These are phyloP conservation scores for Thuja plicata DNA, from an alignment of 83 land plant genomes.

Conservation along the genomic window DNA sequence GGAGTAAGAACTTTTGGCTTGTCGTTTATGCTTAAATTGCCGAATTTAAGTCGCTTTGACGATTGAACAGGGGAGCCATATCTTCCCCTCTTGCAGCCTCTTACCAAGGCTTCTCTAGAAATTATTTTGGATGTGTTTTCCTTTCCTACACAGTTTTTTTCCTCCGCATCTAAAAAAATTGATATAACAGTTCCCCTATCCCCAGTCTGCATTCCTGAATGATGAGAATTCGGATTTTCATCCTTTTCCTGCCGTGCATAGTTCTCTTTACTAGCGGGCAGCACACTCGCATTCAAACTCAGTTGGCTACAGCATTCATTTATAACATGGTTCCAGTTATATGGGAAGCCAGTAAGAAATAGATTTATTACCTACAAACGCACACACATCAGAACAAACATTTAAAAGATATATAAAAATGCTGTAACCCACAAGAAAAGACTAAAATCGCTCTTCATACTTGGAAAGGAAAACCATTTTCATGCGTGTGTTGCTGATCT, in stretches of 20 bases:
- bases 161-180: background rate
- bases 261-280: background rate
- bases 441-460: background rate
- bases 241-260: background rate
- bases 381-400: background rate
- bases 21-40: background rate
- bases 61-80: background rate
- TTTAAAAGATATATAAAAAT: background rate
- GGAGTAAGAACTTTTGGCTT: background rate
- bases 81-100: background rate
- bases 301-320: background rate
- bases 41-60: background rate
- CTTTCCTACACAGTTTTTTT: background rate
- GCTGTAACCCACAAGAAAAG: background rate
- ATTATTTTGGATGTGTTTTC: background rate
- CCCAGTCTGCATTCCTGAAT: background rate
- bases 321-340: conserved; percentile 6
- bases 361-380: conserved; percentile 3
- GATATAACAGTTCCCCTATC: background rate
- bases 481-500: background rate
- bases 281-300: background rate
- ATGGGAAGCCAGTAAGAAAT: conserved; percentile 10
- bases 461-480: conserved; percentile 14
- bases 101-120: conserved; percentile 4
- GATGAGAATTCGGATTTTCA: background rate